A percentile compares a stretch with the other conserved stretches of the same genome.
phyloP scores from a whole-genome alignment of 441 rosid genomes.

The Gossypium gossypioides region DNA sequence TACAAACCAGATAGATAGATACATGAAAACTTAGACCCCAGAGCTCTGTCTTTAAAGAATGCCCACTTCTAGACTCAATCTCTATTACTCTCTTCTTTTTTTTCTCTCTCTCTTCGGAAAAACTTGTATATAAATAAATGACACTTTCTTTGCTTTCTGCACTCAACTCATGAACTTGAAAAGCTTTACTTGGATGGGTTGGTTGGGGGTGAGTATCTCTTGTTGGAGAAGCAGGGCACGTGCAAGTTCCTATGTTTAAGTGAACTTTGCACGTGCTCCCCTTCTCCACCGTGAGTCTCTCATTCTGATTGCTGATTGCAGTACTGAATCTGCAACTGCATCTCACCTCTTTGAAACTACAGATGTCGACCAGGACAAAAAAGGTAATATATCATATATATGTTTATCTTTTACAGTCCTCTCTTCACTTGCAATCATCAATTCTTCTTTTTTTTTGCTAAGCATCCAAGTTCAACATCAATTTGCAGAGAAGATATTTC shows the following conservation, averaged over 20 bases:
- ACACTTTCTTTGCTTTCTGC: conserved; percentile 2
- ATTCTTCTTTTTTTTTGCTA: no score
- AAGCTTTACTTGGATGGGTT: neutral
- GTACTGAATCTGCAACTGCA: neutral
- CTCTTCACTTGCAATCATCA: no score
- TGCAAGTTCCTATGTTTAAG: conserved; percentile 32
- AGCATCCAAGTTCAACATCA: no score
- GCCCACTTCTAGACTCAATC: conserved; percentile 65
- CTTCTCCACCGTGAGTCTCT: conserved; percentile 88
- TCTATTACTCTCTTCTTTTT: conserved; percentile 11
- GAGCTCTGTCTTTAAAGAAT: conserved; percentile 33
- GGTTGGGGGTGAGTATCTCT: conserved; percentile 53
- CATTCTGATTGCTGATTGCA: neutral
- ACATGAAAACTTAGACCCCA: no score
- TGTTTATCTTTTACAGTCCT: no score
- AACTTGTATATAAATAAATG: conserved; percentile 24
- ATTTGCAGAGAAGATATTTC: neutral
- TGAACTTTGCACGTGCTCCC: conserved; percentile 76
- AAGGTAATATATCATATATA: no score
- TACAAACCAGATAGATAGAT: no score
- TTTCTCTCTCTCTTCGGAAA: conserved; percentile 1
- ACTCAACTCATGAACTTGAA: neutral
- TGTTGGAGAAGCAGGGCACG: conserved; percentile 99
- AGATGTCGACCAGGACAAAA: no score
- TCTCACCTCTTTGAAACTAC: neutral